A percentile compares a stretch with the other conserved stretches of the same genome.
phyloP scores from a whole-genome alignment of 176 grass and related monocot genomes.

The Triticum aestivum region IWGSC_CS_RefSeq_v2.1 NC_057798.1:677924255-677924754 shows the following conservation, averaged over 20 bases:
- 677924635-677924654: too few species aligned
- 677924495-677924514: background rate
- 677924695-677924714: too few species aligned
- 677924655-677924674: too few species aligned
- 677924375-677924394: background rate
- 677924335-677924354: background rate
- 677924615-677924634: background rate
- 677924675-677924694: too few species aligned
- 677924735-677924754: too few species aligned
- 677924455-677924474: too few species aligned
- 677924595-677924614: background rate
- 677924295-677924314: background rate
- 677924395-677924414: background rate
- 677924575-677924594: background rate
- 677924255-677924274: constrained; percentile 65
- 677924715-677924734: too few species aligned
- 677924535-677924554: too few species aligned
- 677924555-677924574: background rate
- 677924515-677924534: background rate
- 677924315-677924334: too few species aligned
- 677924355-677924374: background rate
- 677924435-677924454: background rate
- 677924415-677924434: background rate
- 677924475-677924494: background rate
- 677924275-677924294: background rate